A percentile compares a stretch with the other conserved stretches of the same genome.
These are phyloP conservation scores for Claviceps citrina DNA, from an alignment of 2,329 filamentous ascomycete genomes.

Conservation along the genomic window DNA sequence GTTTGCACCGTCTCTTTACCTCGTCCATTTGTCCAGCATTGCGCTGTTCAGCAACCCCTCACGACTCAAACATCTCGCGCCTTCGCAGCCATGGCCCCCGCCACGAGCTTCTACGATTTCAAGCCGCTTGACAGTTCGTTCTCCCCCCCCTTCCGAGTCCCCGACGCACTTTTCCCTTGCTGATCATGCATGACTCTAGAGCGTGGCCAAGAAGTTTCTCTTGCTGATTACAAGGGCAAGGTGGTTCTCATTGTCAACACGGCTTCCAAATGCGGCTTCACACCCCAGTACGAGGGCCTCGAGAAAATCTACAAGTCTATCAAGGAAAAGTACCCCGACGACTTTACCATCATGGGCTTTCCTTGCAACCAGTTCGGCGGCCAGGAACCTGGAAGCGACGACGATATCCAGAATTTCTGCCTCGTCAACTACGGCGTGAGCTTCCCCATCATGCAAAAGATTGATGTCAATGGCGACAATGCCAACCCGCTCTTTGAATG, in stretches of 20 bases:
- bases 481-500: conserved; percentile 53
- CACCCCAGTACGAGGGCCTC: conserved; percentile 80
- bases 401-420: conserved; percentile 73
- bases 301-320: conserved; percentile 78
- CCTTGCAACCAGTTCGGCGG: conserved; percentile 94
- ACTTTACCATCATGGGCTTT: conserved; percentile 84
- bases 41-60: neutral
- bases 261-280: conserved; percentile 97
- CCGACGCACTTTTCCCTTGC: conserved; percentile 1
- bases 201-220: conserved; percentile 52
- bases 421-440: conserved; percentile 82
- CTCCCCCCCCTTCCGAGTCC: neutral
- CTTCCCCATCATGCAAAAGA: conserved; percentile 84
- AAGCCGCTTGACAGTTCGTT: conserved; percentile 59
- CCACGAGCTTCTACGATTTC: conserved; percentile 60
- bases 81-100: conserved; percentile 22
- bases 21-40: neutral
- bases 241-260: conserved; percentile 95
- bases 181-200: conserved; percentile 14
- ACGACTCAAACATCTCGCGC: conserved; percentile 2
- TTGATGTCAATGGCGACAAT: conserved; percentile 78
- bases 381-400: conserved; percentile 75
- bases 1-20: neutral
- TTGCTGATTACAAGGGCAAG: conserved; percentile 68
- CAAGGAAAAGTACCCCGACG: conserved; percentile 50